Conservation (phyloP, 169 alveolate species). For the Ichthyophthirius multifiliis region DNA sequence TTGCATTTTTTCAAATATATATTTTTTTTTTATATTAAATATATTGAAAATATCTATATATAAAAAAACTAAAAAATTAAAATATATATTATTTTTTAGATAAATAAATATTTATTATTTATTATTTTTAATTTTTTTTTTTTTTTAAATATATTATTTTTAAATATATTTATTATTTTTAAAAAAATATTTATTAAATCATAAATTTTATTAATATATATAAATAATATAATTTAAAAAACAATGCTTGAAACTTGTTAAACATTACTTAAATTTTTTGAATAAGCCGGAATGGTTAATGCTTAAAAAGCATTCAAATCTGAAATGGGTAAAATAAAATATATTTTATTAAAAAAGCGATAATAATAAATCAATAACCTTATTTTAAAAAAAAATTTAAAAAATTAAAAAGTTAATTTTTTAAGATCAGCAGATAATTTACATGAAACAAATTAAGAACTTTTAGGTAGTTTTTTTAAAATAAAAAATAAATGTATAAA, state of each 20-base stretch:
- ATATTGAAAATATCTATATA: background rate
- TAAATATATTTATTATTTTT: background rate
- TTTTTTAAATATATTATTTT: background rate
- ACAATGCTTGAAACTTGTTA: conserved; percentile 1
- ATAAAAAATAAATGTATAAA: background rate
- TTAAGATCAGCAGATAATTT: conserved; percentile 9
- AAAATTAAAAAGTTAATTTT: background rate
- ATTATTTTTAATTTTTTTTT: background rate
- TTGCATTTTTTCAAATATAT: background rate
- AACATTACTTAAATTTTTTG: conserved; percentile 11
- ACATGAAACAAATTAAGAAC: background rate
- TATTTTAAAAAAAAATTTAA: background rate
- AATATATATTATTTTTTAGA: no score
- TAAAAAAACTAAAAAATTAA: background rate
- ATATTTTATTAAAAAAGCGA: background rate
- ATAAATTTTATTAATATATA: background rate
- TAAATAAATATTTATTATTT: no score
- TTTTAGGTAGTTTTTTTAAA: background rate
- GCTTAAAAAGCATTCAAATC: background rate
- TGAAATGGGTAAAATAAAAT: conserved; percentile 14
- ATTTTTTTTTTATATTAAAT: background rate
- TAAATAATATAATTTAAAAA: background rate
- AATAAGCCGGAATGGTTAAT: background rate
- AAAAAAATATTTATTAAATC: background rate
- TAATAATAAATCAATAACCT: background rate